Conservation (phyloP, 495 filamentous ascomycete genomes). For the Xylaria scruposa region DNA sequence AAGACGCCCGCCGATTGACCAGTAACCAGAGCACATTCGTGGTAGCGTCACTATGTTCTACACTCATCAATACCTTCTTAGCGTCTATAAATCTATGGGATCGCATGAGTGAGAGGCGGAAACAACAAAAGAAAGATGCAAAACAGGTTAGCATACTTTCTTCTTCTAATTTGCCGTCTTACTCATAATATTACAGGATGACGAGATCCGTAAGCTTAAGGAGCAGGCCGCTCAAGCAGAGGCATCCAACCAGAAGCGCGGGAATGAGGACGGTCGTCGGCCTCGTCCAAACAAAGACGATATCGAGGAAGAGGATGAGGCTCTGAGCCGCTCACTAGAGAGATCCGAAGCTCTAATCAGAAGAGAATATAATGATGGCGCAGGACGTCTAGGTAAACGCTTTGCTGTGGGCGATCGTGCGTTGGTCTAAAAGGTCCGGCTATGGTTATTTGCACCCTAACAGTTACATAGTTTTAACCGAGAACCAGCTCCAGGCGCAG, state of each 20-base stretch:
- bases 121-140: conserved; percentile 41
- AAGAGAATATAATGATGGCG: conserved; percentile 41
- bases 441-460: neutral
- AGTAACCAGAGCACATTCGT: conserved; percentile 42
- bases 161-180: neutral
- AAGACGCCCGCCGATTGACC: neutral
- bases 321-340: conserved; percentile 39
- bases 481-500: conserved; percentile 46
- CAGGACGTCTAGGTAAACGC: conserved; percentile 34
- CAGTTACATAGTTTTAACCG: conserved; percentile 36
- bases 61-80: conserved; percentile 47
- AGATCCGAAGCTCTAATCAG: conserved; percentile 37
- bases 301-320: conserved; percentile 19
- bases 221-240: conserved; percentile 20
- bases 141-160: conserved; percentile 29
- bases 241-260: neutral
- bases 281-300: conserved; percentile 10
- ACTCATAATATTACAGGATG: conserved; percentile 5
- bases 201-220: conserved; percentile 23
- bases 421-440: neutral
- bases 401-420: conserved; percentile 47
- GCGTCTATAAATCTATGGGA: conserved; percentile 47
- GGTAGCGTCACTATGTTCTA: conserved; percentile 46
- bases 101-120: conserved; percentile 42
- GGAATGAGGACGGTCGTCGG: neutral